A percentile compares a stretch with the other conserved stretches of the same genome.
phyloP scores from a whole-genome alignment of 139 green algal species.

The Dunaliella sp. region DNA sequence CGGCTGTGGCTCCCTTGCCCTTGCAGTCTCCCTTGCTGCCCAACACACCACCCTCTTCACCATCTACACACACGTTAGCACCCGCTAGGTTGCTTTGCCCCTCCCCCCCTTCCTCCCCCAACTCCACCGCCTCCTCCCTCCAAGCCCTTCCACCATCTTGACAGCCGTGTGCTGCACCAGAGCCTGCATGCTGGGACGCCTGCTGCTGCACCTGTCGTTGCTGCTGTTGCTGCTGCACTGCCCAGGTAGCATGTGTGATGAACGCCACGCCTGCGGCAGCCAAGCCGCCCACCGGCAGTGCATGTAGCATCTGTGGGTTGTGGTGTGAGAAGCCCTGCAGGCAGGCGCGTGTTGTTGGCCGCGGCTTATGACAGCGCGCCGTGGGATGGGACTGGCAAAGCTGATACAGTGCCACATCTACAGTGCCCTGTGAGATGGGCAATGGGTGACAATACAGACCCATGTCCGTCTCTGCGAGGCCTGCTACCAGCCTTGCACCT shows the following conservation, averaged over 20 bases:
- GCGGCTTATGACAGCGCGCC: no score
- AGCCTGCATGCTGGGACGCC: neutral
- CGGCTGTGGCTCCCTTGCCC: no score
- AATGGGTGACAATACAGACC: no score
- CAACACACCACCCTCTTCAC: no score
- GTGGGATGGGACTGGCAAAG: no score
- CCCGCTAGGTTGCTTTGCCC: neutral
- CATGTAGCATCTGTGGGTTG: neutral
- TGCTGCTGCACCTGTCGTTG: neutral
- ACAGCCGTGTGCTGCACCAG: neutral
- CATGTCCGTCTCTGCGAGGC: no score
- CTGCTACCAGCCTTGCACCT: no score
- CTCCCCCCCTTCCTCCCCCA: neutral
- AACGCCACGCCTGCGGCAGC: neutral
- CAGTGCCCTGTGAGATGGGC: no score
- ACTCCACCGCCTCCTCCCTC: neutral
- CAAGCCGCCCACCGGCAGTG: neutral
- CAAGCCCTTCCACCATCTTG: neutral
- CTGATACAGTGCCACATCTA: no score
- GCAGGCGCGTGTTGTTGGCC: no score
- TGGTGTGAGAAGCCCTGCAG: neutral
- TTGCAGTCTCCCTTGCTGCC: no score
- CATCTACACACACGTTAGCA: no score
- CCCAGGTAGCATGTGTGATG: neutral
- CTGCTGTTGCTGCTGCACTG: neutral